phyloP scores from a whole-genome alignment of 2,329 filamentous ascomycete species.

The Dactylellina parvicollis region DNA sequence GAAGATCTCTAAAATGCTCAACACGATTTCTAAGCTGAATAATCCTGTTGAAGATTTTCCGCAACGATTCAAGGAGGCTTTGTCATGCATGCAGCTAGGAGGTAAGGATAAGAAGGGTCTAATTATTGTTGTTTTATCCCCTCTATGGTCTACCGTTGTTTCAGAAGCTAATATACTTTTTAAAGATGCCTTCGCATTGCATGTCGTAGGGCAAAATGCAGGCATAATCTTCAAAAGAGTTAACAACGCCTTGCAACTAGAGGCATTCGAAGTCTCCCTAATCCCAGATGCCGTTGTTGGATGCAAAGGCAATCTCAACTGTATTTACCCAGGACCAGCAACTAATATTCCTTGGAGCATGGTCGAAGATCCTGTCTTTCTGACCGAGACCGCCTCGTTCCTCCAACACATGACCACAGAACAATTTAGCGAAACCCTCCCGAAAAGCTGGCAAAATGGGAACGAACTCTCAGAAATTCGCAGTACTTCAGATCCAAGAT shows the following conservation, averaged over 20 bases:
- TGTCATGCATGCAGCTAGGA: not conserved
- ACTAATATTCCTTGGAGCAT: not conserved
- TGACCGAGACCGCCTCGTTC: not conserved
- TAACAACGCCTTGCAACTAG: slow-evolving; percentile 58
- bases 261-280: slow-evolving; percentile 65
- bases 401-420: slow-evolving; percentile 7
- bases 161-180: not conserved
- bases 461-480: slow-evolving; percentile 62
- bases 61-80: not conserved
- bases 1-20: too few relatives aligned
- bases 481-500: slow-evolving; percentile 65
- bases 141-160: not conserved
- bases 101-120: not conserved
- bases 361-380: not conserved
- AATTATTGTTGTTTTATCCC: not conserved
- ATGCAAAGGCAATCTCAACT: slow-evolving; percentile 61
- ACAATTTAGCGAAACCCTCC: slow-evolving; percentile 3
- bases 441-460: not conserved
- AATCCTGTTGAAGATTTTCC: slow-evolving; percentile 6
- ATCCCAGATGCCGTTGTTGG: slow-evolving; percentile 60
- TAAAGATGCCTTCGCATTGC: slow-evolving; percentile 60
- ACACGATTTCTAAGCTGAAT: not conserved
- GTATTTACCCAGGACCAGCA: slow-evolving; percentile 63
- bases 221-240: slow-evolving; percentile 62
- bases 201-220: slow-evolving; percentile 65